Base-by-base conservation (phyloP, 345 rosid species). In the Hibiscus syriacus region DNA sequence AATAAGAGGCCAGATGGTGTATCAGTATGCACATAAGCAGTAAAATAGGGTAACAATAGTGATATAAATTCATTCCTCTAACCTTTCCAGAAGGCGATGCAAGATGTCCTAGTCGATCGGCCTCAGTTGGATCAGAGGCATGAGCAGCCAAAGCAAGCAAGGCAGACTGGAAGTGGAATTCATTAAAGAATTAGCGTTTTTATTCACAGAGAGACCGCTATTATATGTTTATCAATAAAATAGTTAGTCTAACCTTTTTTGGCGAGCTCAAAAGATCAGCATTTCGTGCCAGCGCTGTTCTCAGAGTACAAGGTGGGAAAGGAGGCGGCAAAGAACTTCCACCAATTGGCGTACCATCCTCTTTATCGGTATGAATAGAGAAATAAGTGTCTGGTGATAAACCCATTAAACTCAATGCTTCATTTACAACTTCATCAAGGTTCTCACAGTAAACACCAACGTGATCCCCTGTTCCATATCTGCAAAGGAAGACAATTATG, bases 81-180 rank as follows among this genome's bases (percentile, higher is more conserved):
- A 94, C 99, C 93, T 95, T 95, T 77, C 99, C 99, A 68, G 88
- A 78, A 25, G 97, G 96, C 13, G 99, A 90, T 43, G 99, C 90
- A 14, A 95, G 91, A 72, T 85, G 82, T 71, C 74, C 83, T 66
- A 95, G 77, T 65, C 86, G 81, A 71, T 90, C 96, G 64, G 94
- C 94, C 80, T 95, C 99, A 13, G 85, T 76, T 19, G 97, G 89
- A 70, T 92, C 87, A 76, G 91, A 82, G 58, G 98, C 94, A 83
- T 90, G 91, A 76, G 98, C 91, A 34, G 98, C 93, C 82, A 95
- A 81, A 46, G 99, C 99, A 39, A 90, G 80, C 65, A 95, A 80
- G 57, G 91, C 90, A 55, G 96, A 80, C 98, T 92, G 90, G 68
- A 75, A 69, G 73, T 54, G 25, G 71, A 0, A 71, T 8, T 52